phyloP scores from a whole-genome alignment of 78 protist species.

The Dictyostelium citrinum region DNA sequence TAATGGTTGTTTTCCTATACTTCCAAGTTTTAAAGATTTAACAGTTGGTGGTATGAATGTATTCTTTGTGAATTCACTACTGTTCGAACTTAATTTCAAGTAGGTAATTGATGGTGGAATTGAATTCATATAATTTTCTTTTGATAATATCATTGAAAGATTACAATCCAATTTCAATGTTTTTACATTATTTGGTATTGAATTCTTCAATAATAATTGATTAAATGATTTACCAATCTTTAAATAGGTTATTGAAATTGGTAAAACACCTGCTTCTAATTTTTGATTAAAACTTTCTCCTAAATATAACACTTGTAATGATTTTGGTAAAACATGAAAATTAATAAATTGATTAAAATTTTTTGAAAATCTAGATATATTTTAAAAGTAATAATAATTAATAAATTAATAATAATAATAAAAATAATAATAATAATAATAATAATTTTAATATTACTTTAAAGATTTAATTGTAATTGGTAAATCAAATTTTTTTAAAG shows the following conservation, averaged over 20 bases:
- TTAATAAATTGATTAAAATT: not conserved
- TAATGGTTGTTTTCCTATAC: not conserved
- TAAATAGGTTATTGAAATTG: not conserved
- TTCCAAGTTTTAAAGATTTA: not conserved
- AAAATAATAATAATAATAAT: no score
- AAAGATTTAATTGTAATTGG: not conserved
- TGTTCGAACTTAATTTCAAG: not conserved
- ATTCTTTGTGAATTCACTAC: not conserved
- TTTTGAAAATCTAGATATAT: not conserved
- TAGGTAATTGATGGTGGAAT: slow-evolving; percentile 1
- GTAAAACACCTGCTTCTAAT: not conserved
- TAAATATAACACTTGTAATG: not conserved
- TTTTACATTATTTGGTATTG: not conserved
- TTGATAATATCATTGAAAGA: not conserved
- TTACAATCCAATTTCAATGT: not conserved
- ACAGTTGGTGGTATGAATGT: not conserved
- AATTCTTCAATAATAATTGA: not conserved
- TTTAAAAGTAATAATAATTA: not conserved
- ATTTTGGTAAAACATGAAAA: not conserved
- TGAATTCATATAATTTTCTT: not conserved
- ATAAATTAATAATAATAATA: not conserved
- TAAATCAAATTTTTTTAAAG: not conserved
- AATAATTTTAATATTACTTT: not conserved
- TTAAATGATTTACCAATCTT: not conserved
- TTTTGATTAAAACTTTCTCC: not conserved